Evolutionary conservation across 1,284 basidiomycete species (phyloP), one percentile per base, ranked within the genome.

Genomic region (Tilletia horrida): DNA sequence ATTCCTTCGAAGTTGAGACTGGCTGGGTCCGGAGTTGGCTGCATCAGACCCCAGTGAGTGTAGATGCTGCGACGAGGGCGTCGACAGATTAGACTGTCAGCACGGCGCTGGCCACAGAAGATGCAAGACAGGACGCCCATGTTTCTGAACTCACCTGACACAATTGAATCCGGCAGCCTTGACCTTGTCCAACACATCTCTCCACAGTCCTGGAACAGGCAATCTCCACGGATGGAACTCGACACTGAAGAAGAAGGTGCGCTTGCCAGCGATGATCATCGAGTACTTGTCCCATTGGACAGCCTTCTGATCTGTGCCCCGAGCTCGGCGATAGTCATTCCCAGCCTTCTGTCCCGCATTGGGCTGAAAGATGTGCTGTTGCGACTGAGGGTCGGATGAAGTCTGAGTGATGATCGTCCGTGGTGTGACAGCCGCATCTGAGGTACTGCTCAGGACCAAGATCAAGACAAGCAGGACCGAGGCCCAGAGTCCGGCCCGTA

Each of bases 161-260:
- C 69, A 71, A 73, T 91, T 92, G 70, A 92, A 83, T n/a, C 91
- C 91, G 0, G 89, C 88, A 0, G 90, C 91, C 73, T 90, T 90
- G 73, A 88, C 84, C 80, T 91, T 92, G 74, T 92, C 87, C 57
- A 92, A 85, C 65, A 92, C 88, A 76, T 93, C 91, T 16, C 87
- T 85, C 91, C 91, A 93, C 66, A 92, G 81, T 3, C 86, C 86
- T 0, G 89, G 89, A 0, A 91, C 88, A 1, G 91, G 91, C 1
- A 92, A 83, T 23, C 91, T 86, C 83, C 89, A 93, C 0, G 91
- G 88, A 76, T 92, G 91, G 78, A 92, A 91, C 80, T 92, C 91
- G 35, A 42, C 47, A 7, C 27, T 27, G 63, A 47, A 57, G 11
- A 64, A 50, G 42, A 65, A 23, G 57, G 68, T 57, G n/a, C 52